These are phyloP conservation scores for Sporothrix protearum DNA, from an alignment of 2,329 filamentous ascomycete genomes.

Conservation along the genomic window DNA sequence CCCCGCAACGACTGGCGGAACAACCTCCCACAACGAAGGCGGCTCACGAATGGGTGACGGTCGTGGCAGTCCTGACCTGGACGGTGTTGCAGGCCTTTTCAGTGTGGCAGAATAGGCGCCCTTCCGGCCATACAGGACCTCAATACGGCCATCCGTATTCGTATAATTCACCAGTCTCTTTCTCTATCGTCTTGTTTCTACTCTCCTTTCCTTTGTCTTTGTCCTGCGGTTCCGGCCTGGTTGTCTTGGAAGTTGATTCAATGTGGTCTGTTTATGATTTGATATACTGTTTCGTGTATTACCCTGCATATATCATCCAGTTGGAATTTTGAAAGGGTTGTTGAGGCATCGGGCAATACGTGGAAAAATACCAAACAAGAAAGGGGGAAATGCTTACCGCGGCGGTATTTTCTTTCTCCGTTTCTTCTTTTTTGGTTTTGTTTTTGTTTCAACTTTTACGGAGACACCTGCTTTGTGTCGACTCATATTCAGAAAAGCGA, in stretches of 20 bases:
- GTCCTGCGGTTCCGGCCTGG: neutral
- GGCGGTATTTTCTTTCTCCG: neutral
- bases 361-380: neutral
- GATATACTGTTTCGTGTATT: neutral
- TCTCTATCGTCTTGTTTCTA: neutral
- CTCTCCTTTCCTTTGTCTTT: neutral
- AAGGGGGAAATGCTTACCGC: neutral
- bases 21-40: conserved; percentile 2
- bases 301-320: neutral
- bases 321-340: neutral
- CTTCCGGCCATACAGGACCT: too few relatives aligned
- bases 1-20: conserved; percentile 32
- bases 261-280: neutral
- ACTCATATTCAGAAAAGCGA: neutral
- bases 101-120: conserved; percentile 11
- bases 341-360: neutral
- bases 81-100: conserved; percentile 54
- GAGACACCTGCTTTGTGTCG: neutral
- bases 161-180: neutral
- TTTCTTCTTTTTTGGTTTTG: too few relatives aligned
- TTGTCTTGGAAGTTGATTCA: neutral
- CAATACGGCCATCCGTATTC: neutral
- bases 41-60: conserved; percentile 29
- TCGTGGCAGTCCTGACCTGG: conserved; percentile 49
- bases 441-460: neutral